Conservation (phyloP, 352 stramenopile genomes). For the Phytophthora nicotianae region DNA sequence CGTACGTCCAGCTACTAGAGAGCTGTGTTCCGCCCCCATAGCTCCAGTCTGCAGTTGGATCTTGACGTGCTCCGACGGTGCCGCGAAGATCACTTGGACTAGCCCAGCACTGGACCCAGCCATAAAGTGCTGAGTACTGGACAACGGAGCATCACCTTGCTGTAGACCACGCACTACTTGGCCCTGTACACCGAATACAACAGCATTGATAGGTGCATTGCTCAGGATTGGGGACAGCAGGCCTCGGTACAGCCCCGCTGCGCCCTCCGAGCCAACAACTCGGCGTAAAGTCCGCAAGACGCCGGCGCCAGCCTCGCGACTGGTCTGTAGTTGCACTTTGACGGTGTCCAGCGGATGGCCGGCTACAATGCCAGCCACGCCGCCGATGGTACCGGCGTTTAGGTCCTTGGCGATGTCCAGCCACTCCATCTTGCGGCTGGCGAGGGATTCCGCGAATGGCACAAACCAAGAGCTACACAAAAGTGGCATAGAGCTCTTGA, state of each 20-base stretch:
- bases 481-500: conserved; percentile 22
- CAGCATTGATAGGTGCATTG: conserved; percentile 88
- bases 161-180: conserved; percentile 53
- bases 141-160: conserved; percentile 33
- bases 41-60: conserved; percentile 81
- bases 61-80: conserved; percentile 82
- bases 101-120: conserved; percentile 64
- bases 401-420: conserved; percentile 84
- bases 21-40: conserved; percentile 51
- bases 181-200: conserved; percentile 82
- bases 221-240: conserved; percentile 78
- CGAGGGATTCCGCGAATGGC: conserved; percentile 16
- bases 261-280: conserved; percentile 64
- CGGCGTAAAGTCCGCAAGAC: conserved; percentile 54
- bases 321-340: conserved; percentile 87
- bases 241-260: conserved; percentile 73
- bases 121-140: conserved; percentile 54
- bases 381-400: conserved; percentile 82
- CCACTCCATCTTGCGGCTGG: conserved; percentile 64
- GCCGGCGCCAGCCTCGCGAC: conserved; percentile 29
- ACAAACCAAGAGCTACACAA: not conserved
- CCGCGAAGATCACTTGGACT: conserved; percentile 74
- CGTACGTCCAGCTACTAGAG: conserved; percentile 51
- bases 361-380: conserved; percentile 76
- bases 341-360: conserved; percentile 88